Conservation (phyloP, 306 rosid genomes). For the Rubus parviflorus region DNA sequence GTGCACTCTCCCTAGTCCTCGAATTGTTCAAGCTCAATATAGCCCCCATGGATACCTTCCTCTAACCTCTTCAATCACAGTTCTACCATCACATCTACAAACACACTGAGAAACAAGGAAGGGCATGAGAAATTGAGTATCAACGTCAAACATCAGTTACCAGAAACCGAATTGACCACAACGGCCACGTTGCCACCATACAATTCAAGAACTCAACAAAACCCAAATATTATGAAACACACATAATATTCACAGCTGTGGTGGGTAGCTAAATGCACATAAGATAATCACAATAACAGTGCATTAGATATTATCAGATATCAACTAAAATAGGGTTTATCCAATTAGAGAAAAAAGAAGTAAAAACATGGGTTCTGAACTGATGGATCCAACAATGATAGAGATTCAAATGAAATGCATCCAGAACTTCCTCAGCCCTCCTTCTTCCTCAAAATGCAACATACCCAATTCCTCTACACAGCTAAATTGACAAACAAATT, state of each 20-base stretch:
- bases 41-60: constrained; percentile 55
- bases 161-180: background rate
- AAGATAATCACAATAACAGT: background rate
- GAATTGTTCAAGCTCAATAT: constrained; percentile 52
- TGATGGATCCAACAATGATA: background rate
- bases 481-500: background rate
- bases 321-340: background rate
- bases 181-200: background rate
- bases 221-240: background rate
- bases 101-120: background rate
- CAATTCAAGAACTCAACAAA: background rate
- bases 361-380: background rate
- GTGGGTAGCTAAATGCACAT: background rate
- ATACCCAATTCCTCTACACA: background rate
- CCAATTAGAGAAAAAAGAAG: background rate
- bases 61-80: constrained; percentile 6
- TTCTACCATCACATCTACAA: background rate
- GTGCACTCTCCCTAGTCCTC: constrained; percentile 31
- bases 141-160: background rate
- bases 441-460: background rate
- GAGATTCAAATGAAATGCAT: background rate
- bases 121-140: background rate
- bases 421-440: background rate
- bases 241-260: background rate
- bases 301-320: background rate